phyloP scores from a whole-genome alignment of 495 filamentous ascomycete species.

The Aspergillus saccharolyticus region DNA sequence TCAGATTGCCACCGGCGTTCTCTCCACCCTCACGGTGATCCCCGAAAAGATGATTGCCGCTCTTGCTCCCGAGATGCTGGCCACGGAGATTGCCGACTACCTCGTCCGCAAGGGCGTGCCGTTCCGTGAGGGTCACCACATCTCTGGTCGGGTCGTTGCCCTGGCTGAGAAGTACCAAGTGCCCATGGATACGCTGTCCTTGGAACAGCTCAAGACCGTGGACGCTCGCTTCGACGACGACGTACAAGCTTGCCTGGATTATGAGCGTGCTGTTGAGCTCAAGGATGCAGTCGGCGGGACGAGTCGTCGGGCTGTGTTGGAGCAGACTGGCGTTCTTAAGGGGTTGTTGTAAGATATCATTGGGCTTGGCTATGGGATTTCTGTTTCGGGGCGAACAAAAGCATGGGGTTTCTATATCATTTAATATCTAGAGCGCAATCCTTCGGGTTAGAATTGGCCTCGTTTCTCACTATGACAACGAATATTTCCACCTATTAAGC shows the following conservation, averaged over 20 bases:
- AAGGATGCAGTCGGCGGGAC: conserved; percentile 78
- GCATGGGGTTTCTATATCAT: background rate
- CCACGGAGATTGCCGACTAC: conserved; percentile 85
- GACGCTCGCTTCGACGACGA: conserved; percentile 73
- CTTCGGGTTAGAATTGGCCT: background rate
- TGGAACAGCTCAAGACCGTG: conserved; percentile 66
- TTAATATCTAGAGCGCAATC: background rate
- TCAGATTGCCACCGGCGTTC: conserved; percentile 76
- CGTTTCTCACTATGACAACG: background rate
- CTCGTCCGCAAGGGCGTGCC: conserved; percentile 83
- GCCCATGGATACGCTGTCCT: conserved; percentile 71
- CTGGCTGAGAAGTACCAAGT: conserved; percentile 63
- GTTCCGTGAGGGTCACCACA: conserved; percentile 78
- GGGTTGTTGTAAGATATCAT: conserved; percentile 27
- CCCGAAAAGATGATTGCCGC: conserved; percentile 75
- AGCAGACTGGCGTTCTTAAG: conserved; percentile 74
- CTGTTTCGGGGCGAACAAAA: conserved; percentile 6
- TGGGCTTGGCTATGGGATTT: conserved; percentile 9
- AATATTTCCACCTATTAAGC: background rate
- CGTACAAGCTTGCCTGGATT: conserved; percentile 70
- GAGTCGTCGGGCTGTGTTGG: conserved; percentile 64
- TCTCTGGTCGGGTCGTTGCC: conserved; percentile 74
- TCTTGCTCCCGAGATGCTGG: conserved; percentile 69
- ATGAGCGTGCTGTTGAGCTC: conserved; percentile 83
- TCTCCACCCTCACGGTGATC: conserved; percentile 59